These are phyloP conservation scores for Mycotypha africana DNA, from an alignment of 371 early-diverging fungal genomes.

Conservation along the genomic window DNA sequence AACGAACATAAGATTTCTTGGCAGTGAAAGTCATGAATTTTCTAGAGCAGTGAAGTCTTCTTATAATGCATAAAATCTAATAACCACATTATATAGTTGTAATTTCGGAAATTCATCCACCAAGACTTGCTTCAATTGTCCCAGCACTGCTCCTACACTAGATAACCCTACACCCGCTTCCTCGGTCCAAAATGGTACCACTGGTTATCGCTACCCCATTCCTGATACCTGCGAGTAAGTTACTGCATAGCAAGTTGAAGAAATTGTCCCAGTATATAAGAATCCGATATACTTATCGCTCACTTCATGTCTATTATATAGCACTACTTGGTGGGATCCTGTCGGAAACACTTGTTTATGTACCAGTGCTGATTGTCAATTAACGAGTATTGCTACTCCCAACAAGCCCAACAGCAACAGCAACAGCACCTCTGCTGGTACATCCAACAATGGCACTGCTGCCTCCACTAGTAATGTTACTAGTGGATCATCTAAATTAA, in stretches of 20 bases:
- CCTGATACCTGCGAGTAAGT: conserved; percentile 61
- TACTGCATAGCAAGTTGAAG: too few species aligned
- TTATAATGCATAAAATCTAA: too few species aligned
- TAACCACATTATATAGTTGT: conserved; percentile 23
- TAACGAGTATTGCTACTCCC: conserved; percentile 38
- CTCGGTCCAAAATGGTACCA: conserved; percentile 34
- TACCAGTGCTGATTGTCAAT: conserved; percentile 36
- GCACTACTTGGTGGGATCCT: conserved; percentile 71
- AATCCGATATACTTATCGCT: too few species aligned
- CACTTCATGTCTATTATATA: conserved; percentile 7
- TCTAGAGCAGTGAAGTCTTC: background rate
- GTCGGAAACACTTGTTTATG: conserved; percentile 49
- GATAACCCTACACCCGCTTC: conserved; percentile 49
- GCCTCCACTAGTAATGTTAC: background rate
- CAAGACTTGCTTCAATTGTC: conserved; percentile 67
- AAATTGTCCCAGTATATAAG: too few species aligned
- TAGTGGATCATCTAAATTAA: background rate
- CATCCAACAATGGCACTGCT: background rate
- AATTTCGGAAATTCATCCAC: conserved; percentile 48
- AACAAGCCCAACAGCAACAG: conserved; percentile 3
- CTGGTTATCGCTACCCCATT: conserved; percentile 44
- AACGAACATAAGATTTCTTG: too few species aligned
- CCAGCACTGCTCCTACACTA: conserved; percentile 41
- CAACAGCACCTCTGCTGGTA: background rate
- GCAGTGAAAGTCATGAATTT: too few species aligned